Evolutionary conservation across 768 basidiomycete species (phyloP), one percentile per base, ranked within the genome.

Genomic region (Hysterangium stoloniferum): DNA sequence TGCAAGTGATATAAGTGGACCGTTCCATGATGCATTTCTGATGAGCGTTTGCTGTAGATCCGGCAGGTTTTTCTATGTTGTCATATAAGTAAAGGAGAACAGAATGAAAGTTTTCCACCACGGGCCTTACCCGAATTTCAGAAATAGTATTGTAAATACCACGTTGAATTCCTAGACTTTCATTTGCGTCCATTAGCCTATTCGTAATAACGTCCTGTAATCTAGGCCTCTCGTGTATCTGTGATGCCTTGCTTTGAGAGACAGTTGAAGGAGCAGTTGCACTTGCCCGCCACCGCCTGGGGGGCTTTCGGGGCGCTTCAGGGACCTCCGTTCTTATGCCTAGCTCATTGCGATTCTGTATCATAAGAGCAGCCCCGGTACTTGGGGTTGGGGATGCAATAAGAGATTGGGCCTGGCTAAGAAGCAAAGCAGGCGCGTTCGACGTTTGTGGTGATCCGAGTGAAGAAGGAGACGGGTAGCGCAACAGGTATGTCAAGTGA

Each of bases 101-200:
- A 28, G 29, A 27, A 45, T 24, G 28, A 46, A 29, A 41, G 31
- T 2, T n/a, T 36, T 45, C 17, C n/a, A 2, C 13, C 15, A 11
- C 20, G 12, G 8, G 41, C 59, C 76, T 58, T 57, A 87, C 92
- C 66, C 77, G 80, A 34, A 86, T 66, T 64, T 88, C 88, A 4
- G 82, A 77, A 2, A 91, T 82, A 0, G 87, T 87, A 62, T 75
- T 86, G 77, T 84, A 79, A 17, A 90, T 68, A 0, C 86, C 65
- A 80, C 86, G 63, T 90, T 90, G 53, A 32, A 89, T 84, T n/a
- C 86, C 85, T 25, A 89, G 66, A 53, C 77, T 85, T 66, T 89
- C 87, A 24, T 86, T 80, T 17, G 79, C 72, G 62, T 91, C 86
- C 54, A 88, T 58, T 43, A 91, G 64, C 19, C 84, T 82, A 44